These are phyloP conservation scores for Rhizophagus prolifer DNA, from an alignment of 192 early-diverging fungal species.

Conservation along the genomic window DNA sequence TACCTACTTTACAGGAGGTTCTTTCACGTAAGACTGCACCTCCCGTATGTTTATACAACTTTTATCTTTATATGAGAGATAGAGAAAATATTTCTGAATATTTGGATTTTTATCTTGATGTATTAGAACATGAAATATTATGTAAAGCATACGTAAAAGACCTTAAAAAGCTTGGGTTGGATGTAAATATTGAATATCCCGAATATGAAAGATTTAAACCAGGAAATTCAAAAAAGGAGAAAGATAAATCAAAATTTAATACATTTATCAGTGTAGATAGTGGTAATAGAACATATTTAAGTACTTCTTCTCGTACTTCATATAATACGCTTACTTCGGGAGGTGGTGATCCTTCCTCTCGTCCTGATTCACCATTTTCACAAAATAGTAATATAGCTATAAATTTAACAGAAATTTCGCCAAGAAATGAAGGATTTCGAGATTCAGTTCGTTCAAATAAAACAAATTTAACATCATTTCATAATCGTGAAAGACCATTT, in stretches of 20 bases:
- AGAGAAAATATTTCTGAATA: conserved; percentile 62
- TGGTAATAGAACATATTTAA: conserved; percentile 6
- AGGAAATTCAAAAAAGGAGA: not conserved
- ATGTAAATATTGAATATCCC: conserved; percentile 23
- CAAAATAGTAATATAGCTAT: not conserved
- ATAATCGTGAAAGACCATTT: conserved; percentile 21
- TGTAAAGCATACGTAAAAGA: conserved; percentile 55
- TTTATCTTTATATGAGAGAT: conserved; percentile 73
- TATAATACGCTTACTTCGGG: not conserved
- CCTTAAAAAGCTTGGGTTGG: conserved; percentile 35
- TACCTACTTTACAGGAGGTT: conserved; percentile 73
- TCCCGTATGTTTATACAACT: conserved; percentile 77
- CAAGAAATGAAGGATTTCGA: not conserved
- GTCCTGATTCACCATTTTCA: conserved; percentile 16
- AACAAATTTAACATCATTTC: conserved; percentile 19
- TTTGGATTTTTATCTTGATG: conserved; percentile 76
- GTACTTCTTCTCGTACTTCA: conserved; percentile 1
- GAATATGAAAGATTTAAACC: conserved; percentile 25
- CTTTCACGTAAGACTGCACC: conserved; percentile 63
- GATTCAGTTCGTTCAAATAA: conserved; percentile 30
- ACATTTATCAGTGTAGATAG: not conserved
- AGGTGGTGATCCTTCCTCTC: conserved; percentile 1
- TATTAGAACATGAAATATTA: conserved; percentile 70
- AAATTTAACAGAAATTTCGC: conserved; percentile 16
- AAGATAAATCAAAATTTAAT: not conserved